Evolutionary conservation across 176 grass and related monocot species (phyloP).

Genomic region (Metroxylon sagu): DNA sequence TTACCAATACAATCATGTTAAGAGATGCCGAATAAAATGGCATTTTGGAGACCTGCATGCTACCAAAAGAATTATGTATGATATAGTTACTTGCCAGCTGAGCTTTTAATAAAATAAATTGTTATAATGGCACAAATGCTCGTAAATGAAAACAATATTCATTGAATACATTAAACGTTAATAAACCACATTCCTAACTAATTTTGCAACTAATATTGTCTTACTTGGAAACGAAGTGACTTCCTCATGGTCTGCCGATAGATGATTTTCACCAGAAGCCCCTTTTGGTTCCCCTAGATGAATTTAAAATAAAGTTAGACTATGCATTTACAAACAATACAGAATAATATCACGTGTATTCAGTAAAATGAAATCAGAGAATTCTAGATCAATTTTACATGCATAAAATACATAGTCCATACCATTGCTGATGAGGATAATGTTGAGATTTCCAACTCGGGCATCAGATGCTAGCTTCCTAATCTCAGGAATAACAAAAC

Average conservation of each 20-base stretch:
- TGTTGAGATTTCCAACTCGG: constrained; percentile 49
- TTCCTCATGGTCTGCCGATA: not conserved
- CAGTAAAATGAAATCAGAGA: too few species aligned
- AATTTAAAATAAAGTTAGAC: not conserved
- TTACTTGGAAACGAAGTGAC: constrained; percentile 11
- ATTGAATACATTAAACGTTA: not conserved
- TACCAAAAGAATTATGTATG: too few species aligned
- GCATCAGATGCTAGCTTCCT: constrained; percentile 49
- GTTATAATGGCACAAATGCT: too few species aligned
- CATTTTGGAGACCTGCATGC: too few species aligned
- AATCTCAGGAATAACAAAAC: constrained; percentile 58
- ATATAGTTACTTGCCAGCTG: too few species aligned
- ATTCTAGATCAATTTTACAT: too few species aligned
- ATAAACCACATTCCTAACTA: not conserved
- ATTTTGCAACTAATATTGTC: constrained; percentile 2
- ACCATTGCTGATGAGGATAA: constrained; percentile 74
- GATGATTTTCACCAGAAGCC: constrained; percentile 4
- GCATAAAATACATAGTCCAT: too few species aligned
- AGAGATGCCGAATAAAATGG: too few species aligned
- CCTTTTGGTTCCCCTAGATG: constrained; percentile 7
- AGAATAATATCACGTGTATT: too few species aligned
- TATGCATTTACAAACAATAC: too few species aligned
- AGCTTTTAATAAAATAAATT: too few species aligned
- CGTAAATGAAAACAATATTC: not conserved
- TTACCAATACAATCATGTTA: too few species aligned